These are phyloP conservation scores for Aureobasidium subglaciale DNA, from an alignment of 2,329 filamentous ascomycete genomes.

Conservation along the genomic window DNA sequence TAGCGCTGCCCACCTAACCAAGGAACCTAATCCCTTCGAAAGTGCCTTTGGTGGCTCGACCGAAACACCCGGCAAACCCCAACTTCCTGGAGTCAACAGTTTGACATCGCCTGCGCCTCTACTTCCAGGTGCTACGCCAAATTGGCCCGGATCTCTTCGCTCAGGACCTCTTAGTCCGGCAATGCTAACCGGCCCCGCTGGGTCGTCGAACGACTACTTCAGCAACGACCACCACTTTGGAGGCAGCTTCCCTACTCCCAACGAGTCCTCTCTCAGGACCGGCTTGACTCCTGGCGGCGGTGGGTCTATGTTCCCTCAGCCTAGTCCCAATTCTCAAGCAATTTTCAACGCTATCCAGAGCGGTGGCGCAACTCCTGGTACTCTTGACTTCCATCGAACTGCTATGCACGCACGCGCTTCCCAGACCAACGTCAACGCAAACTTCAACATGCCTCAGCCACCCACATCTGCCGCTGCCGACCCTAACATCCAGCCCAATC, in stretches of 20 bases:
- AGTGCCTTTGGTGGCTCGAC: slow-evolving; percentile 73
- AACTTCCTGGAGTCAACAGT: slow-evolving; percentile 82
- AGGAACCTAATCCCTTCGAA: slow-evolving; percentile 95
- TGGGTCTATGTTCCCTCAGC: slow-evolving; percentile 93
- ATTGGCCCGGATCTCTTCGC: slow-evolving; percentile 81
- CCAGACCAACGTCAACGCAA: slow-evolving; percentile 30
- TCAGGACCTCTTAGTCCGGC: slow-evolving; percentile 92
- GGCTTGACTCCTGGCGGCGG: slow-evolving; percentile 90
- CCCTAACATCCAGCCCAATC: slow-evolving; percentile 30
- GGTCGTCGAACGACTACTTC: slow-evolving; percentile 70
- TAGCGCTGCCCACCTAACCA: slow-evolving; percentile 49
- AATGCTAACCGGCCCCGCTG: slow-evolving; percentile 80
- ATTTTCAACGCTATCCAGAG: slow-evolving; percentile 72
- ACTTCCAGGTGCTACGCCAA: slow-evolving; percentile 64
- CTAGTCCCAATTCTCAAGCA: slow-evolving; percentile 79
- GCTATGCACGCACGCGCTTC: slow-evolving; percentile 72
- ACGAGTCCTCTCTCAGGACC: slow-evolving; percentile 88
- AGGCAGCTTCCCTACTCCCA: slow-evolving; percentile 85
- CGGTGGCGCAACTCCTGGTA: slow-evolving; percentile 80
- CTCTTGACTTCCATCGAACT: slow-evolving; percentile 89
- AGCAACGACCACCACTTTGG: slow-evolving; percentile 67
- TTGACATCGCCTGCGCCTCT: slow-evolving; percentile 85
- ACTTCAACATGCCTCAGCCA: slow-evolving; percentile 31
- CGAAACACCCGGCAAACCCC: slow-evolving; percentile 72
- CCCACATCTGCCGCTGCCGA: slow-evolving; percentile 38